Base-by-base conservation (phyloP, 441 rosid genomes). In the Omphalea diandra region DNA sequence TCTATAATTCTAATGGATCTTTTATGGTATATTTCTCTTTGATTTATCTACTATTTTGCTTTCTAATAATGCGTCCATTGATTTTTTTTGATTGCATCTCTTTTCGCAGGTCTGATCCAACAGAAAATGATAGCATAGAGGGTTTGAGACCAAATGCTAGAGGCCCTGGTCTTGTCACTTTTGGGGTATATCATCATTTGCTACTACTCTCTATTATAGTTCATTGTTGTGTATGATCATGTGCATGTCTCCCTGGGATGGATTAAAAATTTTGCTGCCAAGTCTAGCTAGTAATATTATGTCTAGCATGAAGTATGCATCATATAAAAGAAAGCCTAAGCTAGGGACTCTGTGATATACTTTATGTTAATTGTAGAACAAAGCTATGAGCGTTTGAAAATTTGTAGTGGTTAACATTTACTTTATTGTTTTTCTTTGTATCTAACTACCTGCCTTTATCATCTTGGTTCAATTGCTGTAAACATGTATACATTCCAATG, bases 81-180 rank as follows among this genome's bases (percentile, higher is more conserved):
- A 29, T 38, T 53, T 43, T 10, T 60, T 63, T 65, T n/a, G 32
- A 4, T 17, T 68, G 26, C 26, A 52, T 60, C 40, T 75, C 43
- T 47, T 67, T 65, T 17, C 74, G 41, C 90, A 95, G 99, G 99
- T 95, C 99, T 46, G 99, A 95, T 83, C 99, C 99, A 38, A 95
- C 99, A n/a, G 99, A 95, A 83, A 95, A 91, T 58, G 99, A 95
- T 76, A 91, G 95, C 73, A 70, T 95, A 32, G 99, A 91, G 82
- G 98, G 99, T 71, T 85, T 95, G 86, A 87, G 99, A 86, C 99
- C 99, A 70, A 95, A 95, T 79, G 99, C 99, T 24, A 93, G 98
- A 85, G 99, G 99, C 69, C 99, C 99, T 20, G 99, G 99, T 67
- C 97, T 95, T 27, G 99, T 95, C 82, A 89, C 99, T 40, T 95